Evolutionary conservation across 2,329 filamentous ascomycete species (phyloP).

Genomic region (Pseudogymnoascus sp.): DNA sequence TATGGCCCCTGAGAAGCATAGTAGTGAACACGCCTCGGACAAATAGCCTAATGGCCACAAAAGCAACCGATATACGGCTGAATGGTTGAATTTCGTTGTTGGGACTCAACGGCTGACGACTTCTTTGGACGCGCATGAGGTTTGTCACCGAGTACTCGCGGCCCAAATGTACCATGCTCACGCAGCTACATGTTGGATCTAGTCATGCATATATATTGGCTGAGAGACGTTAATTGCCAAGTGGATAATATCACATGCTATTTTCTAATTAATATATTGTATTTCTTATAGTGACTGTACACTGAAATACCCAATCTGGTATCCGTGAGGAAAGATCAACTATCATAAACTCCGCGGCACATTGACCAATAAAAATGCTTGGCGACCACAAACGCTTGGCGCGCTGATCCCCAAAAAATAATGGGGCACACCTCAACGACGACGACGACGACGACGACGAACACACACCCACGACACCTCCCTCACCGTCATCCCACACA

Average conservation of each 20-base stretch:
- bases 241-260: not conserved
- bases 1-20: not conserved
- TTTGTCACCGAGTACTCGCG: not conserved
- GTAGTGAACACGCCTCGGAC: not conserved
- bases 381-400: not conserved
- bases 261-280: not conserved
- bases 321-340: not conserved
- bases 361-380: slow-evolving; percentile 1
- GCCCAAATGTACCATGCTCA: not conserved
- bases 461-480: not conserved
- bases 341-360: not conserved
- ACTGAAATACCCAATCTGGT: not conserved
- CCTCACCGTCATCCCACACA: not conserved
- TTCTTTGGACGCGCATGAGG: not conserved
- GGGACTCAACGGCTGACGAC: not conserved
- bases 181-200: not conserved
- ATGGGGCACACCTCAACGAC: not conserved
- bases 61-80: not conserved
- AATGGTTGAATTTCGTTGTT: not conserved
- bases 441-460: slow-evolving; percentile 3
- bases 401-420: slow-evolving; percentile 5
- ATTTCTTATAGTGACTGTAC: not conserved
- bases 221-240: not conserved
- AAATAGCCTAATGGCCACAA: not conserved
- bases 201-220: not conserved